Base-by-base conservation (phyloP, 2,329 filamentous ascomycete genomes). In the Clarireedia monteithiana region DNA sequence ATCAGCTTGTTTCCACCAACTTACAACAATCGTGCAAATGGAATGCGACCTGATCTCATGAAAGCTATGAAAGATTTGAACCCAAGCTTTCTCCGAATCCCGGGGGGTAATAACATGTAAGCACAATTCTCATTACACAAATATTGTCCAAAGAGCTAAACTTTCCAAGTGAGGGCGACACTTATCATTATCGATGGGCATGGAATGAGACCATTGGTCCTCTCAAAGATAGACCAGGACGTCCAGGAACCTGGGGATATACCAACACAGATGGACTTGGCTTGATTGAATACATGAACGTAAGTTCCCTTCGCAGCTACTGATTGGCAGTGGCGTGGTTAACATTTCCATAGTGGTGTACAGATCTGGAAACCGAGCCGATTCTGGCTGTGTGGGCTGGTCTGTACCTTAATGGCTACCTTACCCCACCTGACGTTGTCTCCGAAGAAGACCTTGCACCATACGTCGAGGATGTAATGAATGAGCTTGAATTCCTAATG, bases 71-170 rank as follows among this genome's bases (percentile, higher is more conserved):
- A 73, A 2, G 74, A 71, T 9, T 64, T 83, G 1, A 76, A 79
- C 46, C 77, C 78, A 0, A 75, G 74, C 15, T 78, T 85, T 62
- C 74, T 88, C 40, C 77, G 85, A 17, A 78, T 86, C 55, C 84
- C 84, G 0, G 84, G 84, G 5, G 84, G 82, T 9, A 85, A 84
- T 65, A 84, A 83, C 72, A 69, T 85, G 67, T 70, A 66, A 55
- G 68, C 64, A 2, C 55, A 45, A 57, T 60, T 10, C 71, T 46
- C 70, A 64, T 71, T 7, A 4, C 4, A 34, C 5, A 6, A 10
- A 10, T n/a, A 24, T 60, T 38, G 34, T 55, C 12, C 10, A 12
- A 34, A 34, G 10, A 4, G 30, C 30, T 34, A 34, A 34, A 4
- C 3, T 34, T 12, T 14, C 3, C 9, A 34, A 66, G 58, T 51